phyloP scores from a whole-genome alignment of 129 eudicot species.

The Artemisia tridentata region DNA sequence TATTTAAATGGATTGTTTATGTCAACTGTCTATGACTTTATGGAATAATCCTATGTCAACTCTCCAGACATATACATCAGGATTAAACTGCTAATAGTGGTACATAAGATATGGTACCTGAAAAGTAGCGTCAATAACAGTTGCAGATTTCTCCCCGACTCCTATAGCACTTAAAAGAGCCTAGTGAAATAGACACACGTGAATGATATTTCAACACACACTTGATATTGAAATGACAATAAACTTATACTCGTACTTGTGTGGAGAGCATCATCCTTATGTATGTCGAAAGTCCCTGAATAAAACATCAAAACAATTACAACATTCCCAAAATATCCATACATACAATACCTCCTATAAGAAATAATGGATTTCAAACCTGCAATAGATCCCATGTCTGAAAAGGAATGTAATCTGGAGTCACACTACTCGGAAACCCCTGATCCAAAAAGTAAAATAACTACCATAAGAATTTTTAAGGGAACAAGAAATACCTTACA shows the following conservation, averaged over 20 bases:
- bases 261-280: conserved; percentile 94
- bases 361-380: conserved; percentile 32
- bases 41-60: too few relatives aligned
- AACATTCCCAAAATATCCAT: conserved; percentile 10
- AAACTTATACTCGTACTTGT: conserved; percentile 49
- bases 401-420: conserved; percentile 87
- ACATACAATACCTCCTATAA: conserved; percentile 14
- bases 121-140: conserved; percentile 95
- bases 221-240: background rate
- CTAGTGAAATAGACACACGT: conserved; percentile 34
- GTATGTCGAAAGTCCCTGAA: conserved; percentile 91
- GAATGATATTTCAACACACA: background rate
- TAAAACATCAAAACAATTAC: conserved; percentile 1
- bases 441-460: conserved; percentile 27
- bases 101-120: conserved; percentile 54
- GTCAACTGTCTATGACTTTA: too few relatives aligned
- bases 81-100: too few relatives aligned
- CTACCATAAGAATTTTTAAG: conserved; percentile 5
- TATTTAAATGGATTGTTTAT: too few relatives aligned
- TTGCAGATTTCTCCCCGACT: conserved; percentile 97
- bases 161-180: conserved; percentile 99
- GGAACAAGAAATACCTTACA: conserved; percentile 1
- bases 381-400: conserved; percentile 91
- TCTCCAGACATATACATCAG: too few relatives aligned
- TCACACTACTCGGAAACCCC: conserved; percentile 92